These are phyloP conservation scores for Penicillium arizonense DNA, from an alignment of 495 filamentous ascomycete species.

Conservation along the genomic window DNA sequence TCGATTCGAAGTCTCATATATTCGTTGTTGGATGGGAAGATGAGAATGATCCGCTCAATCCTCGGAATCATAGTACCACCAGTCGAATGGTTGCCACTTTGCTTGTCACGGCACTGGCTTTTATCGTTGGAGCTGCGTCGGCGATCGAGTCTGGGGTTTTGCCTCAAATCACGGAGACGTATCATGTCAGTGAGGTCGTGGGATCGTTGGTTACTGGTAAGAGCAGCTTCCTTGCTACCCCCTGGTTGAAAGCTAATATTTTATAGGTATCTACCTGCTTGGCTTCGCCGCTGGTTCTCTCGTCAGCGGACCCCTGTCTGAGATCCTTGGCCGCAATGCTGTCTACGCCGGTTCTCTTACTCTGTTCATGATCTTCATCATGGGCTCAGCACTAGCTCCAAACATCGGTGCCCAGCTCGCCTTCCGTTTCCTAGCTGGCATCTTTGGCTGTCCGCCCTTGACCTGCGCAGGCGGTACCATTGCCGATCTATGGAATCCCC, in stretches of 20 bases:
- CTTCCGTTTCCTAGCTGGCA: slow-evolving; percentile 52
- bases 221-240: not conserved
- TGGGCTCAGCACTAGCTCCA: slow-evolving; percentile 48
- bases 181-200: slow-evolving; percentile 50
- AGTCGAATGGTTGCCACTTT: slow-evolving; percentile 43
- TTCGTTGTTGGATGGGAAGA: slow-evolving; percentile 60
- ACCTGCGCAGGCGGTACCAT: slow-evolving; percentile 52
- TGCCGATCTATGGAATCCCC: slow-evolving; percentile 49
- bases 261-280: slow-evolving; percentile 54
- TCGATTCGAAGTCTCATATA: slow-evolving; percentile 7
- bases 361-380: slow-evolving; percentile 53
- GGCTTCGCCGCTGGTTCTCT: slow-evolving; percentile 59
- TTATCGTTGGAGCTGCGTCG: slow-evolving; percentile 50
- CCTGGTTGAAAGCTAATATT: not conserved
- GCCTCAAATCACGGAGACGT: slow-evolving; percentile 41
- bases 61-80: slow-evolving; percentile 51
- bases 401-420: slow-evolving; percentile 51
- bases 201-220: slow-evolving; percentile 42
- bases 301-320: slow-evolving; percentile 52
- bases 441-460: slow-evolving; percentile 52
- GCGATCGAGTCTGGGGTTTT: slow-evolving; percentile 50
- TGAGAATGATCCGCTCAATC: slow-evolving; percentile 53
- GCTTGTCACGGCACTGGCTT: slow-evolving; percentile 51
- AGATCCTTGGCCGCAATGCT: slow-evolving; percentile 59
- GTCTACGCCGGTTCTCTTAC: slow-evolving; percentile 54